These are phyloP conservation scores for Phialophora expanda DNA, from an alignment of 2,329 filamentous ascomycete genomes.

Conservation along the genomic window DNA sequence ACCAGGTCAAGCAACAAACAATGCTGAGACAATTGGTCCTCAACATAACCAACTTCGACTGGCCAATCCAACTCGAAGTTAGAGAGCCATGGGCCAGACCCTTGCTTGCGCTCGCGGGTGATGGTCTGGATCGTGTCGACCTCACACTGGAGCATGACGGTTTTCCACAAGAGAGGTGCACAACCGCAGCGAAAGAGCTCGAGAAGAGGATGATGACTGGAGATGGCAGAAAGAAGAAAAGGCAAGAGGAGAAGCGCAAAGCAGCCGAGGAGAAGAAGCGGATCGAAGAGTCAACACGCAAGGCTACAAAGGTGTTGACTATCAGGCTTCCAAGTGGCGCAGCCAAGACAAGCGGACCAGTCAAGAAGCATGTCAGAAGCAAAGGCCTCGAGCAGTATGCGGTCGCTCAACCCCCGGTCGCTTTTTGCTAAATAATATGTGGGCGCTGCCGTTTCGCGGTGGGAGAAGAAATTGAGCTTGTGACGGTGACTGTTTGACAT, in stretches of 20 bases:
- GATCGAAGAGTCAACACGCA: conserved; percentile 26
- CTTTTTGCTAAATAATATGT: conserved; percentile 19
- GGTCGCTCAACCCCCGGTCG: conserved; percentile 22
- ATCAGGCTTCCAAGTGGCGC: conserved; percentile 25
- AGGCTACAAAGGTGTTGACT: conserved; percentile 38
- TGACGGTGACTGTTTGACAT: neutral
- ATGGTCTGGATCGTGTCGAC: conserved; percentile 32
- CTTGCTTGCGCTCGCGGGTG: conserved; percentile 28
- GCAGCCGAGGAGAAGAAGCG: conserved; percentile 29
- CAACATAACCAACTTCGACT: conserved; percentile 35
- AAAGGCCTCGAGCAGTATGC: conserved; percentile 35
- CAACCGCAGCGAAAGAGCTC: conserved; percentile 23
- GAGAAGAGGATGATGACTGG: conserved; percentile 37
- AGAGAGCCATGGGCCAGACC: conserved; percentile 31
- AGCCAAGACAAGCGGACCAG: conserved; percentile 4
- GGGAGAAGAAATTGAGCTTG: neutral
- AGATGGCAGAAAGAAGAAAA: conserved; percentile 33
- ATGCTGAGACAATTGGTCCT: conserved; percentile 30
- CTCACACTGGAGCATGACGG: conserved; percentile 32
- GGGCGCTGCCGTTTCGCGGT: neutral
- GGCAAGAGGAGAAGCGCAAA: conserved; percentile 23
- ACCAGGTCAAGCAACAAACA: conserved; percentile 27
- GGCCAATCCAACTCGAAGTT: conserved; percentile 35
- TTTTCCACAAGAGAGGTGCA: conserved; percentile 28
- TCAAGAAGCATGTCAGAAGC: conserved; percentile 31